Base-by-base conservation (phyloP, 306 rosid species). In the Datisca glomerata region DNA sequence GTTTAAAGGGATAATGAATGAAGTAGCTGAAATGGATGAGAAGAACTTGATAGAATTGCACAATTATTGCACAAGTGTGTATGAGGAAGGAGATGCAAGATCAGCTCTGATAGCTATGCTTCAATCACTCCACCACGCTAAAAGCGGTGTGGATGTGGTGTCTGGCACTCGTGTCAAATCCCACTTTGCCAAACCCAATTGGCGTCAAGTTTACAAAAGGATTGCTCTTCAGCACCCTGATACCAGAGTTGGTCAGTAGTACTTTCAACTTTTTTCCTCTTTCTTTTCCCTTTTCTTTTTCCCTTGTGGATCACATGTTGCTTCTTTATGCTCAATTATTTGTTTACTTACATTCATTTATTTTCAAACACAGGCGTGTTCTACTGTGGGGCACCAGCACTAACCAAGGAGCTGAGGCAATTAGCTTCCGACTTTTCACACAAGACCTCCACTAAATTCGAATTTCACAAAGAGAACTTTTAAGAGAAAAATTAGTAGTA, bases 11-110 rank as follows among this genome's bases (percentile, higher is more conserved):
- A 70, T 74, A 1, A 49, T 74, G 46, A 51, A 74, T n/a, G 78
- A 74, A 41, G 82, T 74, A 14, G 74, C 71, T 0, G 82, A 74
- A 54, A 65, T 70, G 64, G 82, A 74, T 20, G 65, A 66, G 42
- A 47, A 64, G 29, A 68, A 57, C 0, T 27, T 62, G 39, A 74
- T 74, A 0, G 82, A 74, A 47, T 37, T 74, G 0, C 82, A 74
- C 65, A 74, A 74, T 24, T 74, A 74, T 41, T 74, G 82, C 51
- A 74, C 82, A 2, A 74, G 82, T 4, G 82, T 70, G 53, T 70
- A 74, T 20, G 82, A 74, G 57, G 77, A 70, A 58, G 82, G 82
- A 2, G 82, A 74, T 8, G 82, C 82, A 10, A 47, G 82, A 49
- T 74, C 82, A 1, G 82, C 82, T 4, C 52, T 74, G 10, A 74